Evolutionary conservation across 306 rosid genomes (phyloP).

Genomic region (Castanea sativa): DNA sequence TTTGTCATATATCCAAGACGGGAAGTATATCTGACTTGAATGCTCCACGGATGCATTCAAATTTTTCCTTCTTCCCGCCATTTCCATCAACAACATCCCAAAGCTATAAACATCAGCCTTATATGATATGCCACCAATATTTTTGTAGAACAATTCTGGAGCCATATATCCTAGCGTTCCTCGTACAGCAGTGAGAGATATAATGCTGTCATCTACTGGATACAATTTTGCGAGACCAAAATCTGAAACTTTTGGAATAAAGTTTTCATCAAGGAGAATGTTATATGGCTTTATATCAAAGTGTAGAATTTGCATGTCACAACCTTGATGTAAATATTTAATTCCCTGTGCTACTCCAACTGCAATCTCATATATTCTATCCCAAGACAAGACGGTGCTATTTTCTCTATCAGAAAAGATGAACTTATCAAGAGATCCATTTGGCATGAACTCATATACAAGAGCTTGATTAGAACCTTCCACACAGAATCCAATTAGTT

Average conservation of each 20-base stretch:
- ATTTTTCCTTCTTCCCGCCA: not conserved
- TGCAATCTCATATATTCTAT: not conserved
- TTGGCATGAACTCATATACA: slow-evolving; percentile 1
- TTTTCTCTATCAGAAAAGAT: not conserved
- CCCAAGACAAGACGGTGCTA: not conserved
- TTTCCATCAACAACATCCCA: not conserved
- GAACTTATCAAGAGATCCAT: not conserved
- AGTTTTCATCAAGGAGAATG: not conserved
- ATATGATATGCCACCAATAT: not conserved
- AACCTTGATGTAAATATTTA: not conserved
- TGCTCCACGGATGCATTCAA: not conserved
- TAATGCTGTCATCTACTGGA: not conserved
- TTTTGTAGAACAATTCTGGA: not conserved
- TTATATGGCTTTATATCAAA: not conserved
- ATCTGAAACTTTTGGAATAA: not conserved
- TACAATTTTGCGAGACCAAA: not conserved
- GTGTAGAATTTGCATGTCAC: not conserved
- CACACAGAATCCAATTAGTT: not conserved
- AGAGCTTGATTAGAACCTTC: slow-evolving; percentile 1
- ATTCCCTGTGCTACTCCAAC: not conserved
- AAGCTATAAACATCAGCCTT: not conserved
- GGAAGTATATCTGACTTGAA: slow-evolving; percentile 2
- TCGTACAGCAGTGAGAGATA: not conserved
- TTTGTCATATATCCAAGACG: not conserved
- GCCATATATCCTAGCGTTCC: not conserved